Conservation (phyloP, 2,329 filamentous ascomycete species). For the Alternaria ventricosa region DNA sequence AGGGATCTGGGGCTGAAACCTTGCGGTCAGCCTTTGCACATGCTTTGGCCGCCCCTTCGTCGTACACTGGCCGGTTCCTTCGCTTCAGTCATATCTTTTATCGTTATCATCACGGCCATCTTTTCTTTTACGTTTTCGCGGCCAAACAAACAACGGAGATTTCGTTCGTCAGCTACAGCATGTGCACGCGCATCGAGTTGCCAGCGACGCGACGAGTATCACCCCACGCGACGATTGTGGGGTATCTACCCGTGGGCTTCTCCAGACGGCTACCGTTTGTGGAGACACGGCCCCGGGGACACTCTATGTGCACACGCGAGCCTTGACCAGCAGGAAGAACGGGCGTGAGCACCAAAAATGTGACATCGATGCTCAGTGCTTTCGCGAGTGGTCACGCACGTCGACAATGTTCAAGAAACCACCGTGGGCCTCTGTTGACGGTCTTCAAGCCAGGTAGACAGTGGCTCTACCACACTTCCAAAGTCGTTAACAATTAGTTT, state of each 20-base stretch:
- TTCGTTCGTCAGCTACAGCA: background rate
- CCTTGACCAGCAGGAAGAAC: background rate
- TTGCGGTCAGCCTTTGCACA: background rate
- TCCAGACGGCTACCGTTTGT: conserved; percentile 1
- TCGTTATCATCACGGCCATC: background rate
- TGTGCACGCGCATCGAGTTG: background rate
- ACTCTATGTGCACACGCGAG: background rate
- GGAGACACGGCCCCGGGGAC: background rate
- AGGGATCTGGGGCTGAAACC: background rate
- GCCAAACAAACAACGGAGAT: background rate
- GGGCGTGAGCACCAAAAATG: background rate
- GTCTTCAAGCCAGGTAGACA: background rate
- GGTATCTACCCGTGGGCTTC: background rate
- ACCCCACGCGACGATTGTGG: background rate
- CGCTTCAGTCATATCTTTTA: background rate
- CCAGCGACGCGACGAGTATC: background rate
- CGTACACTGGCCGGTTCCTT: background rate
- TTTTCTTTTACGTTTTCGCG: background rate
- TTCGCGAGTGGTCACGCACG: background rate
- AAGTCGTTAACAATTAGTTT: background rate
- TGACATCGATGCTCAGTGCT: background rate
- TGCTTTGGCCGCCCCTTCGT: background rate
- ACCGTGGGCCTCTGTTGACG: background rate
- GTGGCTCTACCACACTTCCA: background rate
- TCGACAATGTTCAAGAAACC: background rate